A percentile compares a stretch with the other conserved stretches of the same genome.
Conservation (phyloP, 768 basidiomycete species). For the Piloderma croceum region DNA sequence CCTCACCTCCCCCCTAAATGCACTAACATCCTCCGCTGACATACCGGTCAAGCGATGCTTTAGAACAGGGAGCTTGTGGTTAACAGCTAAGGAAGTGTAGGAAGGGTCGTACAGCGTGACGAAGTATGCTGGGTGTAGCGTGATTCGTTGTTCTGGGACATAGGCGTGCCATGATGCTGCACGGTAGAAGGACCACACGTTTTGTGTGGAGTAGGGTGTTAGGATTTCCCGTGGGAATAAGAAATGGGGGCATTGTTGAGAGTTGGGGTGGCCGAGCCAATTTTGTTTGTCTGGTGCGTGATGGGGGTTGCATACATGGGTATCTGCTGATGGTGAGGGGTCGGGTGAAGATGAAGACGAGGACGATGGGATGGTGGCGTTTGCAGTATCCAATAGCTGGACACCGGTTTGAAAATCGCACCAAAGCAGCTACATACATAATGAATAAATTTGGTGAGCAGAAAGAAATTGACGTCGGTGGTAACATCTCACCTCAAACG, state of each 20-base stretch:
- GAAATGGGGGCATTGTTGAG: too few species aligned
- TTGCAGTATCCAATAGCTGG: background rate
- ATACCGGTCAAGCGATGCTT: constrained; percentile 21
- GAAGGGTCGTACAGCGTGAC: constrained; percentile 21
- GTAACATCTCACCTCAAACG: constrained; percentile 21
- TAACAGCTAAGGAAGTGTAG: background rate
- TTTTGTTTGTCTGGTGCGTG: too few species aligned
- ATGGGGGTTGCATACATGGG: too few species aligned
- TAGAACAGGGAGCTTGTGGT: background rate
- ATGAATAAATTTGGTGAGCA: too few species aligned
- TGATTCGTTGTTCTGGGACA: constrained; percentile 15
- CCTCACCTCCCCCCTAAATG: background rate
- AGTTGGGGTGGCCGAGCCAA: too few species aligned
- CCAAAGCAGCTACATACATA: too few species aligned
- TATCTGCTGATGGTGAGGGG: too few species aligned
- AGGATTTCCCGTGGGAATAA: too few species aligned
- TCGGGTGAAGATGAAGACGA: too few species aligned
- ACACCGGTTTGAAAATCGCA: background rate
- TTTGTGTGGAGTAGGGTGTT: background rate
- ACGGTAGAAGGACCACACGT: background rate
- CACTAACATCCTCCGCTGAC: constrained; percentile 15
- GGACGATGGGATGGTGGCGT: too few species aligned
- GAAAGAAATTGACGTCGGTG: background rate
- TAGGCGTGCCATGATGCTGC: background rate
- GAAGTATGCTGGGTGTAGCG: constrained; percentile 20